Conservation (phyloP, 1,284 basidiomycete genomes). For the Agroathelia rolfsii region DNA sequence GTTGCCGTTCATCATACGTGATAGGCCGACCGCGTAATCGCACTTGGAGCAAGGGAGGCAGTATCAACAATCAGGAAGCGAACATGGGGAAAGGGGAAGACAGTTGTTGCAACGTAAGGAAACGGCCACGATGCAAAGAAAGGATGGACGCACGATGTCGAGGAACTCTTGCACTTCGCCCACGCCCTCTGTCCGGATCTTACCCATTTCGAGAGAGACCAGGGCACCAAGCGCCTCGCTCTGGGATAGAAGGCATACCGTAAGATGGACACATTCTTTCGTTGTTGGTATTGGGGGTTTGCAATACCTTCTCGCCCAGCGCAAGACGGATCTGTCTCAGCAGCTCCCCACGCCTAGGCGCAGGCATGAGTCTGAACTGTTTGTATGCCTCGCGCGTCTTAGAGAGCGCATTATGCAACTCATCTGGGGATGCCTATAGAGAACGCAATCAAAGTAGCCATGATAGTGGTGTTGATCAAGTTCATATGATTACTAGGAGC, state of each 20-base stretch:
- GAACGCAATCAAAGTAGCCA: background rate
- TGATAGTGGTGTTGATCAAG: background rate
- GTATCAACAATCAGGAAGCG: background rate
- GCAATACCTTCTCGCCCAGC: slow-evolving; percentile 62
- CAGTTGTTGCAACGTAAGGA: slow-evolving; percentile 12
- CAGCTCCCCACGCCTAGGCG: slow-evolving; percentile 81
- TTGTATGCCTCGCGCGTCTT: slow-evolving; percentile 65
- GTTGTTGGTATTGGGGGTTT: slow-evolving; percentile 2
- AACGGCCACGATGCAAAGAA: slow-evolving; percentile 38
- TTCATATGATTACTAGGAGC: background rate
- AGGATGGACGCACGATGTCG: slow-evolving; percentile 59
- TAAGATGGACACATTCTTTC: slow-evolving; percentile 1
- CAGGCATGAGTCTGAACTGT: slow-evolving; percentile 69
- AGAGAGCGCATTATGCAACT: slow-evolving; percentile 54
- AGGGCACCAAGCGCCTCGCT: slow-evolving; percentile 76
- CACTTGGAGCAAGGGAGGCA: slow-evolving; percentile 25
- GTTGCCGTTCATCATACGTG: slow-evolving; percentile 85
- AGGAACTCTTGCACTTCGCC: slow-evolving; percentile 94
- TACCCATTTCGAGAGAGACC: slow-evolving; percentile 90
- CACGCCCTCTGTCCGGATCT: slow-evolving; percentile 85
- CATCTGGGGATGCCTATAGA: slow-evolving; percentile 52
- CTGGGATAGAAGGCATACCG: slow-evolving; percentile 26
- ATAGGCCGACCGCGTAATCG: slow-evolving; percentile 76
- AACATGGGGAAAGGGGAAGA: background rate
- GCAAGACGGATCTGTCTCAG: slow-evolving; percentile 81